Conservation (phyloP, 495 filamentous ascomycete genomes). For the Thermochaetoides thermophila region DNA sequence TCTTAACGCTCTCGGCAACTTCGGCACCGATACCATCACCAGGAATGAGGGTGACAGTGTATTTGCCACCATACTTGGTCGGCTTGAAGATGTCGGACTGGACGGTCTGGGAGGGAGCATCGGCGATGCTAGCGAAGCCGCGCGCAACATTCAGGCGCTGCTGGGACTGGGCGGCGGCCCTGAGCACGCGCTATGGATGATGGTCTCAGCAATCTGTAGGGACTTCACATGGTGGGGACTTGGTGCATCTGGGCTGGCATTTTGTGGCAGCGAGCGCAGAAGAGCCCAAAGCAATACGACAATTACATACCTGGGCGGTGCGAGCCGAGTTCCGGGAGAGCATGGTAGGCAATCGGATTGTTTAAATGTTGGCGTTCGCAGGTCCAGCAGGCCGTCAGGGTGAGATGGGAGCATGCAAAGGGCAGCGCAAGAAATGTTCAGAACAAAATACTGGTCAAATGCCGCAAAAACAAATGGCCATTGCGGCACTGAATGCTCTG, state of each 20-base stretch:
- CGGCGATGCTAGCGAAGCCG: constrained; percentile 59
- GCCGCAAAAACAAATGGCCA: constrained; percentile 17
- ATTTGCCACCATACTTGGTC: constrained; percentile 98
- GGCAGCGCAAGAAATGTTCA: constrained; percentile 6
- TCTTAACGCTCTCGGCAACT: constrained; percentile 94
- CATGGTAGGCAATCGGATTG: constrained; percentile 31
- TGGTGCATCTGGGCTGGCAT: too few relatives aligned
- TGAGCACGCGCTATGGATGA: constrained; percentile 46
- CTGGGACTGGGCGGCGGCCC: constrained; percentile 35
- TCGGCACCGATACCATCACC: constrained; percentile 98
- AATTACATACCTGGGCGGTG: constrained; percentile 29
- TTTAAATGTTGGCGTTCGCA: not conserved
- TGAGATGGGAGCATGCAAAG: constrained; percentile 2
- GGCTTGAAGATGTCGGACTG: constrained; percentile 91
- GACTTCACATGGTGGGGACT: constrained; percentile 2
- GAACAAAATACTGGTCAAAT: constrained; percentile 15
- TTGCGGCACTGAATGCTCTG: constrained; percentile 6
- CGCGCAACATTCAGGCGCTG: constrained; percentile 29
- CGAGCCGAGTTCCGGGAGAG: constrained; percentile 44
- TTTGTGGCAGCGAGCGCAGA: not conserved
- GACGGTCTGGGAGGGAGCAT: constrained; percentile 72
- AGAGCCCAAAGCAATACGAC: not conserved
- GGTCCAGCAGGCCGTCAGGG: constrained; percentile 2
- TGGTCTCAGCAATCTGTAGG: too few relatives aligned
- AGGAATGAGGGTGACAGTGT: constrained; percentile 95